Base-by-base conservation (phyloP, 2,329 filamentous ascomycete genomes). In the Fusarium secorum region DNA sequence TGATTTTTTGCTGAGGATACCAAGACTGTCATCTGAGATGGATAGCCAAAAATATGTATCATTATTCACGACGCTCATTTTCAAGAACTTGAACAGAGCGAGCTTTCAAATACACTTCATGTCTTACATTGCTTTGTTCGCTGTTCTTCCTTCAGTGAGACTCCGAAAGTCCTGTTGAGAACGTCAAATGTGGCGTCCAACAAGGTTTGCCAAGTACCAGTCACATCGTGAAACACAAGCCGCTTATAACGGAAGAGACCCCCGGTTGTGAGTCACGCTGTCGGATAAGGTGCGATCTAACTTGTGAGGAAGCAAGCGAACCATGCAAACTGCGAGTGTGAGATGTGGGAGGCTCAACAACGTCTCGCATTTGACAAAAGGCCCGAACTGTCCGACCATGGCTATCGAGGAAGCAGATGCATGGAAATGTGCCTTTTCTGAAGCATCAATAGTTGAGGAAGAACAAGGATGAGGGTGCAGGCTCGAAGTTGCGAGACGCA, bases 31-130 rank as follows among this genome's bases (percentile, higher is more conserved):
- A 71, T 68, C 61, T 71, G 44, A 44, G 62, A 68, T n/a, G 62
- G 58, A 73, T 60, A 61, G 61, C 32, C 41, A 54, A 64, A 64
- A 64, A 70, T 49, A 44, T 79, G 75, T 78, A 79, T 68, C 68
- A 74, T 44, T 73, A 78, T 78, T 78, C 76, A 76, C 66, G 56
- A 76, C 74, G 63, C 70, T 78, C 70, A 52, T 69, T 76, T 64
- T 46, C 38, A 58, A 36, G 41, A 61, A 60, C 56, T 64, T 54
- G 51, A 68, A 66, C 30, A 68, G 57, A 56, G 48, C 54, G 44
- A 64, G 42, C 48, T 53, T 67, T 52, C 42, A 64, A 66, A 54
- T 44, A 32, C 32, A 52, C 8, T 58, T 55, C 17, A 51, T 53
- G 48, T 32, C 54, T 51, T 48, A 32, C 32, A 62, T 28, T 26